phyloP scores from a whole-genome alignment of 2,329 filamentous ascomycete genomes.

The Sclerotinia subarctica region DNA sequence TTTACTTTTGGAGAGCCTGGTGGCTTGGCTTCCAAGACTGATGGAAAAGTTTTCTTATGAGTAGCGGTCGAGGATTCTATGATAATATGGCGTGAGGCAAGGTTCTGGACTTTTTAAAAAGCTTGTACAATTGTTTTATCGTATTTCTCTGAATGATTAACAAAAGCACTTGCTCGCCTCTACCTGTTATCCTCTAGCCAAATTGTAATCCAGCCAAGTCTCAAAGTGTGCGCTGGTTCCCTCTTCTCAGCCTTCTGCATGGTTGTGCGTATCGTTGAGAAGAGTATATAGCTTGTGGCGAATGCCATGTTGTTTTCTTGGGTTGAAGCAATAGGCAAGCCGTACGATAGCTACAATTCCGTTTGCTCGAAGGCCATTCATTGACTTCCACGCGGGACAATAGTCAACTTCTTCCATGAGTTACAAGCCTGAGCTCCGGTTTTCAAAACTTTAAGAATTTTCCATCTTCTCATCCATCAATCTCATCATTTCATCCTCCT shows the following conservation, averaged over 20 bases:
- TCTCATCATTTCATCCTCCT: slow-evolving; percentile 24
- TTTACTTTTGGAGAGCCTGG: background rate
- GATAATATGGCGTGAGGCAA: background rate
- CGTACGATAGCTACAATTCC: background rate
- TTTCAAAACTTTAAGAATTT: background rate
- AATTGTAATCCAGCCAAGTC: background rate
- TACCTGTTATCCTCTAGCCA: background rate
- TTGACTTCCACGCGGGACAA: background rate
- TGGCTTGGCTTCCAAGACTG: background rate
- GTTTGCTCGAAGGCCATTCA: background rate
- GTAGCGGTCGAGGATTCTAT: background rate
- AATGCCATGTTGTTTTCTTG: background rate
- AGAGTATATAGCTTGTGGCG: background rate
- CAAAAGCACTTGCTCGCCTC: background rate
- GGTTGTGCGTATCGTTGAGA: background rate
- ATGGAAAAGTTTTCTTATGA: background rate
- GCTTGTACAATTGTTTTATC: background rate
- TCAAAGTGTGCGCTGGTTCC: background rate
- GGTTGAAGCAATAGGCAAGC: background rate
- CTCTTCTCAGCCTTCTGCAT: background rate
- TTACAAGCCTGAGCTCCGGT: background rate
- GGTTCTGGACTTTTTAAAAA: background rate
- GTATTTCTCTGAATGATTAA: background rate
- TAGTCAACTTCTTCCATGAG: background rate
- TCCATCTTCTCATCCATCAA: slow-evolving; percentile 33